Conservation (phyloP, 768 basidiomycete genomes). For the Panaeolus papilionaceus region DNA sequence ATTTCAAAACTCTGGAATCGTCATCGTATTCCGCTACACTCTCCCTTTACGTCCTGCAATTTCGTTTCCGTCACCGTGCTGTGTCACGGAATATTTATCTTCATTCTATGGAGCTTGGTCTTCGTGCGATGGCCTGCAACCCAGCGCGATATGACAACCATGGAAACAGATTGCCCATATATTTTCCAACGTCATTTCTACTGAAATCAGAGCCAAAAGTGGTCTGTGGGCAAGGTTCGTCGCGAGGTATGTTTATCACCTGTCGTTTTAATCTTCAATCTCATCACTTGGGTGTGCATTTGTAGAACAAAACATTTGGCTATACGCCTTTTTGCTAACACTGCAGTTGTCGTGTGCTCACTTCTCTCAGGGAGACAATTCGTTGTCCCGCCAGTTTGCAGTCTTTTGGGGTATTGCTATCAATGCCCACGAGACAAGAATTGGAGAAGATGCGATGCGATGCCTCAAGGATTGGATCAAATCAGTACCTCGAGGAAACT, state of each 20-base stretch:
- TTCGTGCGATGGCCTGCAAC: constrained; percentile 4
- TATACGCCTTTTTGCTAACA: not conserved
- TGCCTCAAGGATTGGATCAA: constrained; percentile 1
- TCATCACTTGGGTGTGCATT: not conserved
- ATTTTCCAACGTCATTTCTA: not conserved
- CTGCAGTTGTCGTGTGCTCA: not conserved
- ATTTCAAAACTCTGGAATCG: not conserved
- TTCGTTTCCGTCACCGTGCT: not conserved
- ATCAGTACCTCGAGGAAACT: not conserved
- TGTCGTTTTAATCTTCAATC: not conserved
- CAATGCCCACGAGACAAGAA: not conserved
- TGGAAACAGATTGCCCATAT: not conserved
- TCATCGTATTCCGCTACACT: not conserved
- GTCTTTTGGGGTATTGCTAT: not conserved
- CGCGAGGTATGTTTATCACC: not conserved
- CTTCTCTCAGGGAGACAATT: not conserved
- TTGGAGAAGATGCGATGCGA: not conserved
- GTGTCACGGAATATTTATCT: not conserved
- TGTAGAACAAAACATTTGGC: constrained; percentile 6
- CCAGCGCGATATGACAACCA: not conserved
- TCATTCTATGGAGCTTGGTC: constrained; percentile 7
- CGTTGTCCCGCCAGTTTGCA: not conserved
- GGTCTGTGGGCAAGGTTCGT: not conserved
- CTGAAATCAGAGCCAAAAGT: not conserved
- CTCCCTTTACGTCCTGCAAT: not conserved